Conservation (phyloP, 2,329 filamentous ascomycete genomes). For the Albophoma yamanashiensis region DNA sequence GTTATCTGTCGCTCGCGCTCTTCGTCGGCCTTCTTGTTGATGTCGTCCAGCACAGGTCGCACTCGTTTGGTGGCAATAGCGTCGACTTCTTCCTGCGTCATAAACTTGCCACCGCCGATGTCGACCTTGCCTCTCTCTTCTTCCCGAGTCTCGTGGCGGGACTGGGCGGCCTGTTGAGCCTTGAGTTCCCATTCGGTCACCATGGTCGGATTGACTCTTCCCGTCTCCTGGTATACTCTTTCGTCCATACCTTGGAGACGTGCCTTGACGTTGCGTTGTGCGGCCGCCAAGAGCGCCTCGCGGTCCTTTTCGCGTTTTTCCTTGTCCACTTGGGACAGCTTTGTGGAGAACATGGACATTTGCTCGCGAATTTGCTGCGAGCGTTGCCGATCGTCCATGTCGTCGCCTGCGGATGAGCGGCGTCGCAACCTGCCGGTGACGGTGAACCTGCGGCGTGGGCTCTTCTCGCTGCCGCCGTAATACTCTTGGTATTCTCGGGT, state of each 20-base stretch:
- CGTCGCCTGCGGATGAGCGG: constrained; percentile 55
- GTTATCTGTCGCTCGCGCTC: constrained; percentile 60
- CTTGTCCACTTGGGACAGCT: constrained; percentile 56
- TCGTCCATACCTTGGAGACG: constrained; percentile 74
- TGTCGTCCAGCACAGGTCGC: constrained; percentile 77
- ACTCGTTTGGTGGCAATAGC: constrained; percentile 66
- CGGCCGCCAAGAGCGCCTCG: constrained; percentile 62
- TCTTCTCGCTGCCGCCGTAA: constrained; percentile 46
- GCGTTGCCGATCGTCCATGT: constrained; percentile 54
- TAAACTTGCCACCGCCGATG: constrained; percentile 71
- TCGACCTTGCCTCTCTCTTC: constrained; percentile 47
- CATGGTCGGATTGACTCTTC: constrained; percentile 57
- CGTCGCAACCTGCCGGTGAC: constrained; percentile 46
- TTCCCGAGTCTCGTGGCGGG: constrained; percentile 50
- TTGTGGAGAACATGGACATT: constrained; percentile 67
- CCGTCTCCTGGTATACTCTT: constrained; percentile 65
- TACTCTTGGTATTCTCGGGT: constrained; percentile 61
- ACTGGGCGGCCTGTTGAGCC: constrained; percentile 58
- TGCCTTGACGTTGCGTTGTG: constrained; percentile 76
- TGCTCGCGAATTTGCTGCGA: constrained; percentile 66
- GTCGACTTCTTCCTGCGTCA: constrained; percentile 70
- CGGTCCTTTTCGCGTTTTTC: constrained; percentile 68
- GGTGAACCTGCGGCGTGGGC: constrained; percentile 33
- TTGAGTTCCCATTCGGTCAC: constrained; percentile 71
- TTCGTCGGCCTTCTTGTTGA: constrained; percentile 65